Percentiles rank a stretch among this genome's conserved stretches.
Conservation (phyloP, 73 alveolate species). For the Urostyla sp. region DNA sequence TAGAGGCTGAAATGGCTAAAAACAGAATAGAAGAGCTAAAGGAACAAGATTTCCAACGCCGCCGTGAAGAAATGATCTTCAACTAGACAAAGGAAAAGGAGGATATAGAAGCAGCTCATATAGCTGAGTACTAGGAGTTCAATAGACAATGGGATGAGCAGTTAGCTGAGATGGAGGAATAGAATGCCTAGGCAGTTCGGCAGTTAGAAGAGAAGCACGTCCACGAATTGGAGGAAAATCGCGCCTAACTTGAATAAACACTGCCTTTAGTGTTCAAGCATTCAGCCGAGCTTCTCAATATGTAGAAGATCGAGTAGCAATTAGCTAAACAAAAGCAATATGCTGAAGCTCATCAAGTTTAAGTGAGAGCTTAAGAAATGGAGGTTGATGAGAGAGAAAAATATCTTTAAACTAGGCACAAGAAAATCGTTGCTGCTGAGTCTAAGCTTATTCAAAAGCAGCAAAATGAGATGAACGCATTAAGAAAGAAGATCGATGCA, state of each 20-base stretch:
- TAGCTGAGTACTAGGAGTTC: slow-evolving; percentile 69
- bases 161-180: slow-evolving; percentile 52
- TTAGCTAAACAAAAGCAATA: slow-evolving; percentile 66
- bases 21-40: slow-evolving; percentile 70
- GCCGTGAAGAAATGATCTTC: slow-evolving; percentile 30
- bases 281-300: slow-evolving; percentile 69
- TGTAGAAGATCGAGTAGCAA: slow-evolving; percentile 57
- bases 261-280: slow-evolving; percentile 71
- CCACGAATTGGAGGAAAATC: slow-evolving; percentile 52
- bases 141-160: slow-evolving; percentile 69
- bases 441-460: slow-evolving; percentile 61
- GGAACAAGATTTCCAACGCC: slow-evolving; percentile 18
- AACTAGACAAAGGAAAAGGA: slow-evolving; percentile 58
- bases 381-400: slow-evolving; percentile 68
- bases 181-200: slow-evolving; percentile 48
- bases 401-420: slow-evolving; percentile 52
- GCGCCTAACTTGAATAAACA: slow-evolving; percentile 59
- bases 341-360: slow-evolving; percentile 80
- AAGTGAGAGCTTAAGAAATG: slow-evolving; percentile 57
- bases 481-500: slow-evolving; percentile 69
- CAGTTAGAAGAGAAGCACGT: slow-evolving; percentile 68
- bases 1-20: slow-evolving; percentile 83
- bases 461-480: slow-evolving; percentile 71
- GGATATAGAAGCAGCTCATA: slow-evolving; percentile 74
- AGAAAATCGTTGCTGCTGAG: slow-evolving; percentile 58